Evolutionary conservation across 2,329 filamentous ascomycete species (phyloP).

Genomic region (Ophiobolus disseminans): DNA sequence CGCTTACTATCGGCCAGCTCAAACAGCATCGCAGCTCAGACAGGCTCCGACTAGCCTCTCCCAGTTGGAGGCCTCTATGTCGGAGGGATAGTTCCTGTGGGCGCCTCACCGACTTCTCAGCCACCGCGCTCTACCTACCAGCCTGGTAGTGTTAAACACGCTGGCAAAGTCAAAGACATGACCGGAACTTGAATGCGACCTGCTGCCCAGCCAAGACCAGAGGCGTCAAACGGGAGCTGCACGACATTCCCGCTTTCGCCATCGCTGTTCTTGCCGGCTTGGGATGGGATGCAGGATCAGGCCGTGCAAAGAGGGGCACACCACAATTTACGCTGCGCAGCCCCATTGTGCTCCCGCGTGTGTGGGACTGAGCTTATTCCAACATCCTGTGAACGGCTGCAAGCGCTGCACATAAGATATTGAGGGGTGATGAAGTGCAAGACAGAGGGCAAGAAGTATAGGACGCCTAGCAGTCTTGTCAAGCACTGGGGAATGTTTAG

Average conservation of each 20-base stretch:
- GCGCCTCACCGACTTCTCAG: slow-evolving; percentile 11
- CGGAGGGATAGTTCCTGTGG: slow-evolving; percentile 12
- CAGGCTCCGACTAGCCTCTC: not conserved
- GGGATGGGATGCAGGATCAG: slow-evolving; percentile 18
- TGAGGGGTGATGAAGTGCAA: not conserved
- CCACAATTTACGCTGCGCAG: slow-evolving; percentile 9
- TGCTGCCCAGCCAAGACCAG: slow-evolving; percentile 12
- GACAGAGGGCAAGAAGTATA: not conserved
- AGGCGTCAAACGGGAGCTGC: slow-evolving; percentile 21
- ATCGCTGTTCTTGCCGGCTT: slow-evolving; percentile 34
- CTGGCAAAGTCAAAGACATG: slow-evolving; percentile 9
- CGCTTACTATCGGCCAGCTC: slow-evolving; percentile 4
- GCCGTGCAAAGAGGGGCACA: slow-evolving; percentile 12
- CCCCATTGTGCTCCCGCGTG: slow-evolving; percentile 37
- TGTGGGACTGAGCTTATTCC: slow-evolving; percentile 45
- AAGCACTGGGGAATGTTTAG: slow-evolving; percentile 2
- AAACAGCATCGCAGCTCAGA: not conserved
- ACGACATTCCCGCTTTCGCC: slow-evolving; percentile 31
- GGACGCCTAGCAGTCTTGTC: slow-evolving; percentile 8
- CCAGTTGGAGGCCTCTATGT: slow-evolving; percentile 5
- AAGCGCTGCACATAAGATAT: slow-evolving; percentile 1
- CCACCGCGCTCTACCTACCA: slow-evolving; percentile 5
- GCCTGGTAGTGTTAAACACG: slow-evolving; percentile 4
- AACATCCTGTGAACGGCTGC: slow-evolving; percentile 24
- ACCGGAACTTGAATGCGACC: slow-evolving; percentile 23